A percentile compares a stretch with the other conserved stretches of the same genome.
Evolutionary conservation across 2,329 filamentous ascomycete genomes (phyloP).

Genomic region (Xylariales sp.): DNA sequence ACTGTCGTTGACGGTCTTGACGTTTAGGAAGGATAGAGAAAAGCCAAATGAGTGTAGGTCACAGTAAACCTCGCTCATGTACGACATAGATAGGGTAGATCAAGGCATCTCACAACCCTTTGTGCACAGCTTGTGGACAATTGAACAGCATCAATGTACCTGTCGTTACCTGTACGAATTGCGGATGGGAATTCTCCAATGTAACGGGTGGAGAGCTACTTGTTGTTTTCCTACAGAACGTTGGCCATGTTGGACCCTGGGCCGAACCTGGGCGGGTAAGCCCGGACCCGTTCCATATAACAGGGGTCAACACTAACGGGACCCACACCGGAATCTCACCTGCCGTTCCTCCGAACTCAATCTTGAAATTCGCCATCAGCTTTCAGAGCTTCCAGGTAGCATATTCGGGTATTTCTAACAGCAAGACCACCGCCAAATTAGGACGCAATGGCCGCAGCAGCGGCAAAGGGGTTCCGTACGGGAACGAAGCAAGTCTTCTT

Average conservation of each 20-base stretch:
- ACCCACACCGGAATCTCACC: constrained; percentile 8
- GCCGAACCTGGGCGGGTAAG: too few relatives aligned
- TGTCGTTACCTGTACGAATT: too few relatives aligned
- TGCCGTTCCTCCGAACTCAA: constrained; percentile 10
- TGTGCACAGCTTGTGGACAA: background rate
- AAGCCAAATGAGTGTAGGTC: constrained; percentile 11
- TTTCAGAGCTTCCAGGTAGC: background rate
- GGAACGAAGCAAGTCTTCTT: constrained; percentile 28
- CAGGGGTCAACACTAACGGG: too few relatives aligned
- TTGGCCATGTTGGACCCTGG: too few relatives aligned
- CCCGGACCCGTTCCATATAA: too few relatives aligned
- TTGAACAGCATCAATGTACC: background rate
- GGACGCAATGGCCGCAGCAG: constrained; percentile 15
- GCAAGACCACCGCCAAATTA: background rate
- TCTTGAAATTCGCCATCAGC: constrained; percentile 6
- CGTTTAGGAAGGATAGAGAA: constrained; percentile 51
- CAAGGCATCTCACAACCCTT: constrained; percentile 13
- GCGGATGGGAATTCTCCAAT: too few relatives aligned
- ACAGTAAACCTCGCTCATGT: constrained; percentile 14
- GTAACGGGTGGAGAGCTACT: too few relatives aligned
- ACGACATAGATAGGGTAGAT: constrained; percentile 12
- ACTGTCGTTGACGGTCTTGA: constrained; percentile 80
- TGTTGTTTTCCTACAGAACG: too few relatives aligned
- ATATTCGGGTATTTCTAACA: background rate
- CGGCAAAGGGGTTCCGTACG: constrained; percentile 18